Evolutionary conservation across 345 rosid genomes (phyloP), one percentile per base, ranked within the genome.

Genomic region (Ricinus communis): DNA sequence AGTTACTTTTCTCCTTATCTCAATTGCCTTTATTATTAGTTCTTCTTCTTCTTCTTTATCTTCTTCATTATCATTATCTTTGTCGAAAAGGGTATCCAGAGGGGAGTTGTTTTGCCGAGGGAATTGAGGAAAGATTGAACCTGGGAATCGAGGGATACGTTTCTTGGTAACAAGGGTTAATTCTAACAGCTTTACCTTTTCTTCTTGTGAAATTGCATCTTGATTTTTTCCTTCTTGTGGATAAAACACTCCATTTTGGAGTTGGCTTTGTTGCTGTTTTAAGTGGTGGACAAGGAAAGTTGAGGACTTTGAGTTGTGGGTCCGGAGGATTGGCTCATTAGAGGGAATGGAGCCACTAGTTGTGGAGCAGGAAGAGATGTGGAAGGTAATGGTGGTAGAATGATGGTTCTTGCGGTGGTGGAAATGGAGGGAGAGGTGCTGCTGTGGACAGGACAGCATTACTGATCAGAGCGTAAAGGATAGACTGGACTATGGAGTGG

Each of bases 61-160:
- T 0, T 64, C 76, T 3, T 63, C 77, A 3, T 68, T 84, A 19
- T 63, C 61, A 19, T 71, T 28, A 5, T 72, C 57, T 18, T 61
- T 59, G 7, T 47, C 52, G 27, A 83, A 72, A 10, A 85, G 81
- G 24, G 79, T 71, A 19, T 85, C 81, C 36, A 85, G 81, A 25
- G 88, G 80, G 59, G 87, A 88, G 27, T 77, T 69, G 14, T 64
- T 14, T 73, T 76, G 77, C 11, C 80, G 71, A 0, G 86, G 66
- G 16, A 78, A 79, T 25, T 81, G 82, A 0, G 71, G 73, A 75
- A 78, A 85, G 62, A 85, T 70, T 16, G 93, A 84, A 40, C 90
- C 93, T 0, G 96, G 93, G 74, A 85, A 91, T 69, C 74, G 91
- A 9, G 96, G 94, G 69, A 84, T 72, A 69, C 94, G 84, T 75